Evolutionary conservation across 202 grass and related monocot genomes (phyloP).

Genomic region (Panicum hallii): DNA sequence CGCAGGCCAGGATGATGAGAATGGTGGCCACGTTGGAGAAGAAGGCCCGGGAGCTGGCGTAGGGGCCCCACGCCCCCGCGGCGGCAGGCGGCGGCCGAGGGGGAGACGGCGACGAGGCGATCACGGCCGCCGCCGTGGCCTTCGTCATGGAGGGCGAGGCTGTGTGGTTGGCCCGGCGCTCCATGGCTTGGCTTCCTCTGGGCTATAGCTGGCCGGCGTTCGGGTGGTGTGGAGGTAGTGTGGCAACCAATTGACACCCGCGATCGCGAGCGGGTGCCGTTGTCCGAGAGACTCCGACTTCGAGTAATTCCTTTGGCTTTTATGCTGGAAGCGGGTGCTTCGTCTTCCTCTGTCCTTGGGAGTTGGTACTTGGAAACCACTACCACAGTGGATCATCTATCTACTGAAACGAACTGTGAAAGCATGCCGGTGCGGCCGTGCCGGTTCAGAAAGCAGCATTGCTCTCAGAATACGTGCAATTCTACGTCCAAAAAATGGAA

Average conservation of each 20-base stretch:
- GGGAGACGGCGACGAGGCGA: conserved; percentile 34
- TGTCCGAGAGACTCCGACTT: background rate
- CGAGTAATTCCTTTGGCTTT: conserved; percentile 25
- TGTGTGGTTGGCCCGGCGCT: conserved; percentile 51
- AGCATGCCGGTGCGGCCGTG: background rate
- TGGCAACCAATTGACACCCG: conserved; percentile 7
- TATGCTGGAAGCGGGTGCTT: background rate
- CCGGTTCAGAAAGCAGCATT: background rate
- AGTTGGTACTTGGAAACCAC: background rate
- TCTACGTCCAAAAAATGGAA: background rate
- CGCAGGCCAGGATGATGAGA: conserved; percentile 79
- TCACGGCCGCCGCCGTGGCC: conserved; percentile 9
- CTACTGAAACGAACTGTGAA: background rate
- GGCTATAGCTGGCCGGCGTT: background rate
- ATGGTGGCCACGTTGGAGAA: conserved; percentile 90
- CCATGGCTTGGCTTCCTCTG: conserved; percentile 21
- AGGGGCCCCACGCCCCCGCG: conserved; percentile 61
- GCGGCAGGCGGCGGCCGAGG: conserved; percentile 26
- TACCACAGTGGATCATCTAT: background rate
- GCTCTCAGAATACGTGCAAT: background rate
- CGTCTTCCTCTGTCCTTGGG: background rate
- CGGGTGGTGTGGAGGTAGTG: background rate
- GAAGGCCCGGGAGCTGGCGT: conserved; percentile 70
- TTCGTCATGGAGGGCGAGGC: conserved; percentile 14
- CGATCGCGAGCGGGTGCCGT: conserved; percentile 29